Percentiles rank a stretch among this genome's conserved stretches.
phyloP scores from a whole-genome alignment of 2,329 filamentous ascomycete genomes.

The Talaromyces sp. region DNA sequence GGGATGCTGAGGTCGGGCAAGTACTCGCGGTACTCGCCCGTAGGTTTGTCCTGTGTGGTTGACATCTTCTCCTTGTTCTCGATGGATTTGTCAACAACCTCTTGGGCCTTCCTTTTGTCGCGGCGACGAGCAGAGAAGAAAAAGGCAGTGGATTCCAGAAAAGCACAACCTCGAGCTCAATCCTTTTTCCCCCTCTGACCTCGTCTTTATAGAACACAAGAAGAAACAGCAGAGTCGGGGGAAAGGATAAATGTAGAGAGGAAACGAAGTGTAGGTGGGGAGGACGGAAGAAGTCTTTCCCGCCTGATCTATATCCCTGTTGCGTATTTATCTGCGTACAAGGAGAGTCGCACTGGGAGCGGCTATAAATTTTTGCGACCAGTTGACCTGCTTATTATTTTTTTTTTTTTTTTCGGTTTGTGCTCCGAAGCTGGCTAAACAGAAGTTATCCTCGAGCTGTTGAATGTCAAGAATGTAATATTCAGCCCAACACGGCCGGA shows the following conservation, averaged over 20 bases:
- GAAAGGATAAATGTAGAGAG: neutral
- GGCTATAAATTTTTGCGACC: neutral
- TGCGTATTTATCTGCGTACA: neutral
- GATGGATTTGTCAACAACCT: neutral
- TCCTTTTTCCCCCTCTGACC: neutral
- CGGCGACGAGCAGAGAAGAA: neutral
- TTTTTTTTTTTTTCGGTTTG: neutral
- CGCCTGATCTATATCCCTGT: constrained; percentile 3
- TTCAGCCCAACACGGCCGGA: no score
- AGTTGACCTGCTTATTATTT: neutral
- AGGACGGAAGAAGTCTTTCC: constrained; percentile 8
- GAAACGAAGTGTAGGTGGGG: constrained; percentile 4
- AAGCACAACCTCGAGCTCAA: neutral
- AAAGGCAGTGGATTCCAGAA: neutral
- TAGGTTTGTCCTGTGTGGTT: constrained; percentile 12
- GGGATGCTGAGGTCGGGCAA: constrained; percentile 59
- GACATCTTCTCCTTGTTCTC: neutral
- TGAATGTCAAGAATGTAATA: neutral
- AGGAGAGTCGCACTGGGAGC: neutral
- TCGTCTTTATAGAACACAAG: neutral
- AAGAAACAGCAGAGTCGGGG: neutral
- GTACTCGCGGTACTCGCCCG: constrained; percentile 51
- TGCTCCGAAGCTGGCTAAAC: neutral
- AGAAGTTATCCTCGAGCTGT: neutral
- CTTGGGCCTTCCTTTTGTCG: neutral